Evolutionary conservation across 257 asterid species (phyloP).

Genomic region (Voacanga thouarsii): DNA sequence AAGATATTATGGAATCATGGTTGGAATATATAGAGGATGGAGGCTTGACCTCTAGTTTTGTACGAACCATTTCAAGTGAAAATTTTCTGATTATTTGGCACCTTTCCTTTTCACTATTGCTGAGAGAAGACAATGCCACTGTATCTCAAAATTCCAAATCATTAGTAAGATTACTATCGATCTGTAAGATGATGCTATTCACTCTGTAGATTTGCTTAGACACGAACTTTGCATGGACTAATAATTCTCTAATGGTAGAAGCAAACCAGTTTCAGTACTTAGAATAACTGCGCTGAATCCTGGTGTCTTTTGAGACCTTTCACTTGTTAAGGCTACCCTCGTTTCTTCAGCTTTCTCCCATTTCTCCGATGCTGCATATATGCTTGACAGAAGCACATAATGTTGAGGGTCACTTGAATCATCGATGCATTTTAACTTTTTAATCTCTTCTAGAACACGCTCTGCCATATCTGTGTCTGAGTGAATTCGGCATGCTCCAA

Average conservation of each 20-base stretch:
- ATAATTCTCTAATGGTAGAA: not conserved
- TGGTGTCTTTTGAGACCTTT: conserved; percentile 47
- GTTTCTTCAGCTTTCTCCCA: conserved; percentile 75
- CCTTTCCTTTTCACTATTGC: not conserved
- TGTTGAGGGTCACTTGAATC: conserved; percentile 31
- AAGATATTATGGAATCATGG: not conserved
- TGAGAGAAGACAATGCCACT: too few species aligned
- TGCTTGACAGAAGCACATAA: conserved; percentile 54
- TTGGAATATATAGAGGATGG: not conserved
- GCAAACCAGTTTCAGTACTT: not conserved
- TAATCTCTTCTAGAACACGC: conserved; percentile 34
- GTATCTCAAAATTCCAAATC: not conserved
- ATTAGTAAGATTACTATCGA: not conserved
- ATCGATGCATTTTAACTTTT: conserved; percentile 21
- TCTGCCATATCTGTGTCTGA: conserved; percentile 45
- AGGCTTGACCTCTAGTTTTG: conserved; percentile 7
- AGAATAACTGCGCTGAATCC: conserved; percentile 50
- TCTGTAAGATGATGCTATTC: not conserved
- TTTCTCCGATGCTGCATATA: conserved; percentile 66
- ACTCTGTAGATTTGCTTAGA: not conserved
- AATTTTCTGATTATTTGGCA: not conserved
- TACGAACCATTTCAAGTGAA: not conserved
- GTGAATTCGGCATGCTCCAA: conserved; percentile 69
- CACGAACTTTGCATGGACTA: not conserved
- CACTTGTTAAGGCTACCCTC: conserved; percentile 40